Evolutionary conservation across 1,284 basidiomycete genomes (phyloP), one percentile per base, ranked within the genome.

Genomic region (Boletus hoseneyae): DNA sequence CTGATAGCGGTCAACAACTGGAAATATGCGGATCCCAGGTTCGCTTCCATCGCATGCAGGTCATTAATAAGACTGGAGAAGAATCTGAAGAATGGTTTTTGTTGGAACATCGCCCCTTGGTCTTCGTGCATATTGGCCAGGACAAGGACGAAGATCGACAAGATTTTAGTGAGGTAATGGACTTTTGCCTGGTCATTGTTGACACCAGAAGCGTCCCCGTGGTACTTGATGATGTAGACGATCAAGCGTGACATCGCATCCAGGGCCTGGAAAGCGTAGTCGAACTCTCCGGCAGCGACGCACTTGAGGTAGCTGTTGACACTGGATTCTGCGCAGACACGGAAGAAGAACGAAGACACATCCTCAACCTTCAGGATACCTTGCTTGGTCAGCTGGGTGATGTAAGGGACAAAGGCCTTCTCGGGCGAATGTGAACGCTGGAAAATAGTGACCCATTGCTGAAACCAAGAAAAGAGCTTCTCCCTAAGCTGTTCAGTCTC

Each of bases 181-280:
- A 95, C 91, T 70, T 98, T 97, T 18, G 93, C 90, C 61, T 93
- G 90, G 62, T 94, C 90, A 61, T 93, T 91, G 72, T 93, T 90
- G 55, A 88, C 78, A 29, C 89, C 91, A 12, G 79, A 86, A 45
- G 88, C 89, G 68, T 98, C 96, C 21, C 93, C 94, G 59, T 99
- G 96, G 68, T 99, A 98, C 75, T 99, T 99, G 82, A 99, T 95
- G 75, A 99, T 97, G 67, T 97, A 92, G 41, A 95, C 91, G 56
- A 99, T 93, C 58, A 99, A 76, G 59, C 93, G 85, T 41, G 95
- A 93, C 75, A 98, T 88, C 9, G 97, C 93, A 70, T 99, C 97
- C 58, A 98, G 78, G 15, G 93, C 92, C 66, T 93, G 91, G 76
- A 94, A 98, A 16, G 90, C 83, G 44, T 84, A 80, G 18, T 83